Base-by-base conservation (phyloP, 768 basidiomycete genomes). In the Antrodiella citrinella region DNA sequence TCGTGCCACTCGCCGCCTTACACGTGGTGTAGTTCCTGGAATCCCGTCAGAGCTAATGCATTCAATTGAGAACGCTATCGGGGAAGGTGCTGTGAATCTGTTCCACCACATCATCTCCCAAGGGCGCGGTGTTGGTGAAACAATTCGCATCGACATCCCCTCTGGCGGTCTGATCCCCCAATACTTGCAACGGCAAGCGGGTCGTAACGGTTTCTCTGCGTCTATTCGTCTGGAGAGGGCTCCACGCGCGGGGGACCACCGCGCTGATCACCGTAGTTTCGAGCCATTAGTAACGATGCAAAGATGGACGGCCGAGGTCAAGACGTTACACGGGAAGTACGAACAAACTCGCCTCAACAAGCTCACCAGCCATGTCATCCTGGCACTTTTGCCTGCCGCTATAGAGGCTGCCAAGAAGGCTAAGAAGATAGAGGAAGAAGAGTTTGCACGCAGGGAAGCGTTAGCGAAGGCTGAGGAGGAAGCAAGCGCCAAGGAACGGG, bases 261-360 rank as follows among this genome's bases (percentile, higher is more conserved):
- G 67, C 4, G 35, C 67, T 4, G 78, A 81, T 53, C 74, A 68
- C 38, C 81, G 80, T 30, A 55, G 56, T 13, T 83, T 91, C 45
- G 82, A 87, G 25, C 91, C 92, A 1, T 68, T 90, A 49, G 72
- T 87, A 9, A 95, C 93, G 1, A 62, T 84, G 24, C 87, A 91
- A 59, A 79, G 94, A 51, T 97, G 94, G 94, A 70, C 78, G 1
- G 92, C 95, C 62, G 93, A 95, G 65, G 81, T 80, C 53, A 89
- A 86, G 60, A 82, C 89, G 25, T 68, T 89, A 20, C 83, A 91
- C 51, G 84, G 87, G 13, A 81, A 82, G 55, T 85, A 86, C 51
- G 78, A 83, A 7, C 65, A 75, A 10, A 82, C 87, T 51, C 77
- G 91, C 18, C 72, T 81, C 18, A 72, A 66, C 20, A 87, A 80